These are phyloP conservation scores for Russula dissimulans DNA, from an alignment of 768 basidiomycete species.

Conservation along the genomic window DNA sequence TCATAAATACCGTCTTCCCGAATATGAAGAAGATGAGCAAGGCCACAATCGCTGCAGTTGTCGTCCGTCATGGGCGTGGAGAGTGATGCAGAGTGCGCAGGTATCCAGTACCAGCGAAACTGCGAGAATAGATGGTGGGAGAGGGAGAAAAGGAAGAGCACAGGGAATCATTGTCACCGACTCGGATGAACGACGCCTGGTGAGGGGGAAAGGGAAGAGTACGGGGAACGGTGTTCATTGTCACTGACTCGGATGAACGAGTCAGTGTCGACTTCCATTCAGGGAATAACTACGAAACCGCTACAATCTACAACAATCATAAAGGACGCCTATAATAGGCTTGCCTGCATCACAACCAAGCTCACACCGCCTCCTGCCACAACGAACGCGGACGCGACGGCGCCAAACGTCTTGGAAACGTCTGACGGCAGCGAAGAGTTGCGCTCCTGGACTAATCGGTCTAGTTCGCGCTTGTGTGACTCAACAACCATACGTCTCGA, in stretches of 20 bases:
- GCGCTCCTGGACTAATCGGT: constrained; percentile 34
- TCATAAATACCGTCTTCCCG: constrained; percentile 9
- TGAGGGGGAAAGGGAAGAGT: too few species aligned
- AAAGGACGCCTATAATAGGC: constrained; percentile 1
- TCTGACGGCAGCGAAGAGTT: constrained; percentile 41
- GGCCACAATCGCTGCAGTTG: constrained; percentile 7
- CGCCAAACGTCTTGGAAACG: constrained; percentile 64
- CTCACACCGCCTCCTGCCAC: constrained; percentile 41
- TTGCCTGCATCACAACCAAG: constrained; percentile 49
- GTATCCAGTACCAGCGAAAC: constrained; percentile 5
- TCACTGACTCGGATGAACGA: too few species aligned
- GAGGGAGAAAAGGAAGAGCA: not conserved
- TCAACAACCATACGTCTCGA: constrained; percentile 61
- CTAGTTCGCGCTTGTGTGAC: constrained; percentile 51
- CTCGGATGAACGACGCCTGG: too few species aligned
- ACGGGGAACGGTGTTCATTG: too few species aligned
- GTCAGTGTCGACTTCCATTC: not conserved
- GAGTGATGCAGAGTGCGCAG: not conserved
- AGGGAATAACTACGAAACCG: not conserved
- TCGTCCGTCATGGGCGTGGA: not conserved
- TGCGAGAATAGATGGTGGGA: not conserved
- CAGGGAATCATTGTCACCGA: too few species aligned
- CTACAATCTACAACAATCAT: not conserved
- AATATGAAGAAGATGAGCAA: not conserved
- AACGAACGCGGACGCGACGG: constrained; percentile 63